Evolutionary conservation across 257 asterid species (phyloP), one percentile per base, ranked within the genome.

Genomic region (Nicotiana attenuata): DNA sequence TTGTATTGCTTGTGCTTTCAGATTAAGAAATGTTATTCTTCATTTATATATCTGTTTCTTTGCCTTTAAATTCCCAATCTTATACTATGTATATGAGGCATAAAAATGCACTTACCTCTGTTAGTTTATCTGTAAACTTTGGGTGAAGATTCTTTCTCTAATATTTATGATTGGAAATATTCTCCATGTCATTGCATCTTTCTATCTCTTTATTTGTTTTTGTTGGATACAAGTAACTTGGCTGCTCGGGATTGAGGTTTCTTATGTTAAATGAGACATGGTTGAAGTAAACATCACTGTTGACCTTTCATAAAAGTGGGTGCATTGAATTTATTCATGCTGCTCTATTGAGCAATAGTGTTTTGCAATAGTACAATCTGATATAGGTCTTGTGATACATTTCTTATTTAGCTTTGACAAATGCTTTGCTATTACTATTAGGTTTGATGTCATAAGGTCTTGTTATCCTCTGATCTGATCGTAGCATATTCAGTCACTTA

Each of bases 1-100:
- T 56, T 81, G 33, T 84, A 22, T 81, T 60, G 53, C 41, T 71
- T 64, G 33, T 56, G 75, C 71, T 65, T 81, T 80, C 78, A 53
- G 65, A 66, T 81, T 65, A 31, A 64, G 81, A 56, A 73, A 28
- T 28, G 63, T 65, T 53, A 65, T 78, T 85, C 22, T 76, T 71
- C 33, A 69, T 22, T 38, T 53, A 65, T 71, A 41, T 65, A 50
- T 67, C 41, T 85, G 77, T 38, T 81, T 86, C 28, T 28, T 80
- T 52, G 61, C 77, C 29, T 56, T 24, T 24, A 8, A 47, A 73
- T 28, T 17, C 41, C 41, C 79, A 73, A 11, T 73, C n/a, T 3
- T 28, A 22, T 66, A 26, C 76, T 47, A 14, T 15, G 35, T 71
- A 22, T 71, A 71, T 13, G 33, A 71, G 78, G 35, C 59, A 71